A percentile compares a stretch with the other conserved stretches of the same genome.
Evolutionary conservation across 495 filamentous ascomycete genomes (phyloP).

Genomic region (Parmelia sp.): DNA sequence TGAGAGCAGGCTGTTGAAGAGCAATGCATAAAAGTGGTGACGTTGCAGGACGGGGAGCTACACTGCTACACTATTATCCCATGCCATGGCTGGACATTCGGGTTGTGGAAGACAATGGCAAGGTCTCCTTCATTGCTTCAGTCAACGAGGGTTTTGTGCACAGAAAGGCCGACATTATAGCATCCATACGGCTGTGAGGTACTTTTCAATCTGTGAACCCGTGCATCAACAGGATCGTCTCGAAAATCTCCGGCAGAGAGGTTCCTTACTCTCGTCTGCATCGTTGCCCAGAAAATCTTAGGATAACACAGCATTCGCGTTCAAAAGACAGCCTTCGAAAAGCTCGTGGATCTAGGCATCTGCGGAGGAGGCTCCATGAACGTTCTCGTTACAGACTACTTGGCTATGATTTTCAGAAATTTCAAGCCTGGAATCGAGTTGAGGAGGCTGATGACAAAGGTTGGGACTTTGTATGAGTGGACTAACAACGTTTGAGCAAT

Average conservation of each 20-base stretch:
- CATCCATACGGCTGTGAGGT: constrained; percentile 2
- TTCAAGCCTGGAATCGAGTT: too few species aligned
- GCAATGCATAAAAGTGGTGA: too few species aligned
- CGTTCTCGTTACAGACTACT: too few species aligned
- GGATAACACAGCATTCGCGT: not conserved
- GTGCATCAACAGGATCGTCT: not conserved
- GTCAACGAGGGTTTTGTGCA: constrained; percentile 44
- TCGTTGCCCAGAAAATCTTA: not conserved
- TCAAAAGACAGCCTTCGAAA: not conserved
- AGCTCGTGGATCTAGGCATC: not conserved
- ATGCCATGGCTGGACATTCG: constrained; percentile 51
- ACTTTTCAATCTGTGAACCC: constrained; percentile 37
- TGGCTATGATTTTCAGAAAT: too few species aligned
- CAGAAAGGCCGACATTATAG: constrained; percentile 25
- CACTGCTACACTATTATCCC: constrained; percentile 41
- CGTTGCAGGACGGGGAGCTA: too few species aligned
- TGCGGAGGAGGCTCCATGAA: not conserved
- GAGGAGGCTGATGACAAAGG: too few species aligned
- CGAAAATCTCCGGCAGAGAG: not conserved
- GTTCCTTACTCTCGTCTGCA: not conserved
- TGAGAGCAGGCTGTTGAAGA: too few species aligned
- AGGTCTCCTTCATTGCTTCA: constrained; percentile 54
- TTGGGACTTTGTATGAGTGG: too few species aligned
- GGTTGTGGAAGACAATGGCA: constrained; percentile 56
- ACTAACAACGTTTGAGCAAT: too few species aligned